Evolutionary conservation across 192 early-diverging fungal species (phyloP), one percentile per base, ranked within the genome.

Genomic region (Gamsiella multidivaricata): DNA sequence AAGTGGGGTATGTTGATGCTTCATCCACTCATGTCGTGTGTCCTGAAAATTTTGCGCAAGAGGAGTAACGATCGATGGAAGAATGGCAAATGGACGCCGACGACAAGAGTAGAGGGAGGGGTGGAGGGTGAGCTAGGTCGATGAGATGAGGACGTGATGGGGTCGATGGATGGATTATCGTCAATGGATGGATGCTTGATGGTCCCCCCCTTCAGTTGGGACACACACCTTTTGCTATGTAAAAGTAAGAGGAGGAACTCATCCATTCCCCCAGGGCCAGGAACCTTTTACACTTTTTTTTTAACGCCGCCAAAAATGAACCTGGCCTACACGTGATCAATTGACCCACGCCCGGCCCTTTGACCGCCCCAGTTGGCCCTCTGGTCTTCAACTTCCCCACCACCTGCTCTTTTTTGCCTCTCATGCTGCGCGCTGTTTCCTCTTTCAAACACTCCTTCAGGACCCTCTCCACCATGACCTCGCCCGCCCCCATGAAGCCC

Each of bases 341-440:
- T n/a, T n/a, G n/a, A n/a, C n/a, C n/a, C n/a, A n/a, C n/a, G n/a
- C n/a, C n/a, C n/a, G n/a, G n/a, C n/a, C n/a, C n/a, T n/a, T n/a
- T n/a, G n/a, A n/a, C n/a, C n/a, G n/a, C n/a, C n/a, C n/a, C n/a
- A n/a, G n/a, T n/a, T n/a, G n/a, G n/a, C n/a, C n/a, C n/a, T n/a
- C n/a, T n/a, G n/a, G n/a, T n/a, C n/a, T n/a, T n/a, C n/a, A n/a
- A n/a, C n/a, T n/a, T n/a, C n/a, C n/a, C n/a, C n/a, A n/a, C n/a
- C 55, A 5, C 56, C 42, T 46, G 14, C 57, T 69, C 46, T 49
- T 58, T 22, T 5, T 32, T 58, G n/a, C 8, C 29, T 29, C 49
- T 65, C 56, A 75, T 75, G 71, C 43, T 75, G 34, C 71, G 71
- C 41, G 32, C 52, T 26, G 39, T 49, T 25, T 32, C 64, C 26